Base-by-base conservation (phyloP, 345 rosid genomes). In the Sisymbrium irio region DNA sequence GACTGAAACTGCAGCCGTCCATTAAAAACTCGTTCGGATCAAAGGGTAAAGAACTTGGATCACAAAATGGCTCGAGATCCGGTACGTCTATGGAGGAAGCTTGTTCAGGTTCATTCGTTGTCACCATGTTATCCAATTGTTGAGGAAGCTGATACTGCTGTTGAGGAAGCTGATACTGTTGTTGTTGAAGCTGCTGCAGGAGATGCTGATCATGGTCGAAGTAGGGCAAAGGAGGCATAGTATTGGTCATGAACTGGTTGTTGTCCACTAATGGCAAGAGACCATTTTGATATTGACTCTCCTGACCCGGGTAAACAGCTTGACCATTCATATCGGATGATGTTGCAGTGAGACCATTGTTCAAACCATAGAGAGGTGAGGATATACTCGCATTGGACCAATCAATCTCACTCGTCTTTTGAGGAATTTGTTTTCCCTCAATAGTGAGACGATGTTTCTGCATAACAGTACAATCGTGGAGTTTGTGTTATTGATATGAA, bases 401-500 rank as follows among this genome's bases (percentile, higher is more conserved):
- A 61, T 36, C 46, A 41, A 4, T 1, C 35, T 19, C 30, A 36
- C 4, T 19, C 20, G 8, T 2, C 15, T 4, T 13, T 44, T 56
- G 17, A 65, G 33, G 0, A 47, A 15, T 9, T 57, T 15, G 5
- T 1, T 9, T 19, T 13, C 47, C 65, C 6, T 13, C 20, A 39
- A 74, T 17, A 46, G 6, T 12, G 6, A 58, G 1, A 18, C 78
- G 72, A 39, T 74, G 6, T 39, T 74, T 74, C 78, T 74, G 37
- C 61, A 2, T 45, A 53, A 47, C 7, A 47, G 25, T 40, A 69
- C 33, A 59, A 7, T 10, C 7, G 14, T 46, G 1, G 36, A 57
- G 9, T 18, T 19, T 56, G 11, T 20, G 9, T 19, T 60, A 71
- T 5, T 37, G 9, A 12, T 28, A 51, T 39, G 27, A 13, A n/a